These are phyloP conservation scores for Fusarium pininemorale DNA, from an alignment of 2,329 filamentous ascomycete genomes.

Conservation along the genomic window DNA sequence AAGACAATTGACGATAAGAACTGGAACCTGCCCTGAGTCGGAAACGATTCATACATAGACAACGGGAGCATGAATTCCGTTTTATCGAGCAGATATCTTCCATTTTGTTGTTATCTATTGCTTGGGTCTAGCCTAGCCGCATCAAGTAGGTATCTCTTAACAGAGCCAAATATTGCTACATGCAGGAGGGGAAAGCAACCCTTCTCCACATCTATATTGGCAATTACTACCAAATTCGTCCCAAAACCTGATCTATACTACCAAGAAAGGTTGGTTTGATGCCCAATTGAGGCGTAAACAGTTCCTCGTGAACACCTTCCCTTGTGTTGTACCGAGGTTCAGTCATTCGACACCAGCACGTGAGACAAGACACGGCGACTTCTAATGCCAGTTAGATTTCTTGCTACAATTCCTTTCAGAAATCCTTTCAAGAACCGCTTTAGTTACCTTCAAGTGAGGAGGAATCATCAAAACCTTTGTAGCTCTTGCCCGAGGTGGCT, in stretches of 20 bases:
- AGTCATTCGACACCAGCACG: not conserved
- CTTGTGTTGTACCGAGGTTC: not conserved
- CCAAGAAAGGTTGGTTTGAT: rapidly evolving
- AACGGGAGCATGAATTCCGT: rapidly evolving
- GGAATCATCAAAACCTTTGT: rapidly evolving
- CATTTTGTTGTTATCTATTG: not conserved
- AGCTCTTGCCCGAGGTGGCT: not conserved
- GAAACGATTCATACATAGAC: rapidly evolving
- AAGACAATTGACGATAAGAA: not conserved
- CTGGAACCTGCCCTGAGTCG: rapidly evolving
- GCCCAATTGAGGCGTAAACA: not conserved
- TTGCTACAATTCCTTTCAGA: too few relatives aligned
- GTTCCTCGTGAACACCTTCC: not conserved
- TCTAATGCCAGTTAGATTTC: rapidly evolving
- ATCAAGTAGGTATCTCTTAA: not conserved
- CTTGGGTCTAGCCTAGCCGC: not conserved
- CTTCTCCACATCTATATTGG: not conserved
- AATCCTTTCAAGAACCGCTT: rapidly evolving
- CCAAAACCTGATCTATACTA: not conserved
- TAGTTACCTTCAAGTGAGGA: rapidly evolving
- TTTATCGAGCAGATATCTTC: rapidly evolving
- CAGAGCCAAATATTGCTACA: not conserved
- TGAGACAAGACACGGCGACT: not conserved
- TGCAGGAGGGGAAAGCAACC: not conserved
- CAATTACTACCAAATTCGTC: rapidly evolving